Conservation (phyloP, 148 eudicot genomes). For the Cornus kousa region DNA sequence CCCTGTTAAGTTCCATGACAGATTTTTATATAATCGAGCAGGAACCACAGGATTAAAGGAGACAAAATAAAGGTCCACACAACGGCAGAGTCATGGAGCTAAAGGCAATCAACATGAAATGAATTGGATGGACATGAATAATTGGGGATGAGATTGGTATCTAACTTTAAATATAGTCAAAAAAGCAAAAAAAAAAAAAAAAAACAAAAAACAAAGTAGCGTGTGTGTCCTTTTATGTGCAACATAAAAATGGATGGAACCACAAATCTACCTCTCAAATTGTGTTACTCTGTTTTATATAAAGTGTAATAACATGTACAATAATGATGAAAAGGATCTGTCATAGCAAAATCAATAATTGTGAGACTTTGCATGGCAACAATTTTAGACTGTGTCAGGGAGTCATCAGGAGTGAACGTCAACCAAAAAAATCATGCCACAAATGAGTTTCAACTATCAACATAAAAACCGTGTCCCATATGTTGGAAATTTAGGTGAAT, state of each 20-base stretch:
- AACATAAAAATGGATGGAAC: not conserved
- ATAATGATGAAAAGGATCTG: not conserved
- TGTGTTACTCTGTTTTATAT: not conserved
- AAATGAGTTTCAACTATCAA: too few relatives aligned
- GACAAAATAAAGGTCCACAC: constrained; percentile 1
- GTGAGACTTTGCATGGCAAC: not conserved
- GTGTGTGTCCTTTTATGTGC: not conserved
- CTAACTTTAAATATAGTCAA: constrained; percentile 4
- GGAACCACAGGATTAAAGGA: not conserved
- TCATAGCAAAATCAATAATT: not conserved
- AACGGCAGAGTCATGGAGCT: not conserved
- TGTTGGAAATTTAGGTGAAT: too few relatives aligned
- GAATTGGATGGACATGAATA: not conserved
- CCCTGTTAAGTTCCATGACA: too few relatives aligned
- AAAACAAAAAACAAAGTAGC: too few relatives aligned
- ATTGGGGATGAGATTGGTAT: not conserved
- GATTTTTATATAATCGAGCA: too few relatives aligned
- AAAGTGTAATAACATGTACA: not conserved
- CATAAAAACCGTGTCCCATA: too few relatives aligned
- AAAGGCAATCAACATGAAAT: not conserved
- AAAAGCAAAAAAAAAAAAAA: not conserved
- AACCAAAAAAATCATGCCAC: too few relatives aligned
- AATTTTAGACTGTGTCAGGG: too few relatives aligned
- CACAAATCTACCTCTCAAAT: not conserved
- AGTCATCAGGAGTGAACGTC: too few relatives aligned